These are phyloP conservation scores for Diaporthe sp. DNA, from an alignment of 2,329 filamentous ascomycete species.

Conservation along the genomic window DNA sequence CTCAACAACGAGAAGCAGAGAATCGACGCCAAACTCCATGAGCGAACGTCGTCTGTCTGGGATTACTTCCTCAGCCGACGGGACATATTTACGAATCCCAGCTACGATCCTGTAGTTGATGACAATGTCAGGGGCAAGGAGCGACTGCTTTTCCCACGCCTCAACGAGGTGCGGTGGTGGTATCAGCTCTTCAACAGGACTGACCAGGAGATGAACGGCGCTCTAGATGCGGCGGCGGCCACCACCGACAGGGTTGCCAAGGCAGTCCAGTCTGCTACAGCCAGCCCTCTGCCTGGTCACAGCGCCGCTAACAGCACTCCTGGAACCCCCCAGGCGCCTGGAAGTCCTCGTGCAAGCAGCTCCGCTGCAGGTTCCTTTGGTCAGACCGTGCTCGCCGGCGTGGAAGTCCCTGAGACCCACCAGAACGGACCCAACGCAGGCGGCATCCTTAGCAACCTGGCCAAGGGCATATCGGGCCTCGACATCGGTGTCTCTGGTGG, in stretches of 20 bases:
- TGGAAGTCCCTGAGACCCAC: conserved; percentile 26
- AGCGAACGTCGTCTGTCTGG: conserved; percentile 90
- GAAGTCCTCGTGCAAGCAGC: conserved; percentile 48
- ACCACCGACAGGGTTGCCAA: conserved; percentile 53
- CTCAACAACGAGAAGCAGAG: conserved; percentile 96
- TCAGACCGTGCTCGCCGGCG: conserved; percentile 31
- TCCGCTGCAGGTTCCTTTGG: conserved; percentile 31
- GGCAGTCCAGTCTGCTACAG: conserved; percentile 42
- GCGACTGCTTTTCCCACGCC: conserved; percentile 82
- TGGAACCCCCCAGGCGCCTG: conserved; percentile 41
- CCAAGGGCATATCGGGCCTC: conserved; percentile 26
- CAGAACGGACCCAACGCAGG: background rate
- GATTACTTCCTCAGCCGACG: conserved; percentile 89
- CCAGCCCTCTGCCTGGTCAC: conserved; percentile 57
- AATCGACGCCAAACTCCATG: conserved; percentile 72
- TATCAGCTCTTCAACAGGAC: conserved; percentile 85
- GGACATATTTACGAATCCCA: conserved; percentile 83
- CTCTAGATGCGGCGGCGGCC: conserved; percentile 64
- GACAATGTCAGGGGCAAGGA: conserved; percentile 84
- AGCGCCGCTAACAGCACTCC: conserved; percentile 38
- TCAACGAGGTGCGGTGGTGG: conserved; percentile 93
- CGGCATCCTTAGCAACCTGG: conserved; percentile 12
- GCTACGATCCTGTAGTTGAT: conserved; percentile 80
- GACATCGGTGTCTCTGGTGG: conserved; percentile 15
- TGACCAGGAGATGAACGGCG: conserved; percentile 92